Conservation (phyloP, 2,329 filamentous ascomycete species). For the Fusarium nanum region DNA sequence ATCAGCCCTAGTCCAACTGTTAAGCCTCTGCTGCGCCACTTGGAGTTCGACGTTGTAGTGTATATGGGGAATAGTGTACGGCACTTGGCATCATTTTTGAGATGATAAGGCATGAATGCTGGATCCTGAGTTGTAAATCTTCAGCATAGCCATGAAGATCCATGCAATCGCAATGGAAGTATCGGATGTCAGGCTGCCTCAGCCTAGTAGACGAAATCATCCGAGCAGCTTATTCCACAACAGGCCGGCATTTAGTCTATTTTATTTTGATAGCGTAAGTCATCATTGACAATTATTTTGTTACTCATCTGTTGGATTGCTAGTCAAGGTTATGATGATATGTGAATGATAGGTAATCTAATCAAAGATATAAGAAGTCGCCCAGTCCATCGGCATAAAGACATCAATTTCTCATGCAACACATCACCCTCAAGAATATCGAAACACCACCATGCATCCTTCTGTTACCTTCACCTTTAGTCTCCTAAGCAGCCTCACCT, state of each 20-base stretch:
- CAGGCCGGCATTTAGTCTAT: too few relatives aligned
- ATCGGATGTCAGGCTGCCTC: neutral
- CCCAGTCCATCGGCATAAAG: too few relatives aligned
- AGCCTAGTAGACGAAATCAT: neutral
- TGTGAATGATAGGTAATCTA: neutral
- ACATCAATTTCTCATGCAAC: neutral
- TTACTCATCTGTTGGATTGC: neutral
- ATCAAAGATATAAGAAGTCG: neutral
- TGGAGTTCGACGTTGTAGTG: neutral
- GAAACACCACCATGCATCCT: neutral
- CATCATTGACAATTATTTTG: too few relatives aligned
- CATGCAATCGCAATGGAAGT: neutral
- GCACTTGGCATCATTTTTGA: neutral
- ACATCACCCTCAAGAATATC: neutral
- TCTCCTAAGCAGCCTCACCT: neutral
- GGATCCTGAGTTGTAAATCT: neutral
- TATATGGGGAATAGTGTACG: neutral
- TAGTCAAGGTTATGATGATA: neutral
- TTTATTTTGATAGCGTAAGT: too few relatives aligned
- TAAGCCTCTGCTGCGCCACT: neutral
- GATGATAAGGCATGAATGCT: neutral
- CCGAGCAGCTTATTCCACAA: fast-evolving
- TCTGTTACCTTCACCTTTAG: neutral
- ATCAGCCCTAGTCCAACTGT: neutral
- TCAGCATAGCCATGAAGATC: neutral